Conservation (phyloP, 208 protist species). For the Leishmania tropica region DNA sequence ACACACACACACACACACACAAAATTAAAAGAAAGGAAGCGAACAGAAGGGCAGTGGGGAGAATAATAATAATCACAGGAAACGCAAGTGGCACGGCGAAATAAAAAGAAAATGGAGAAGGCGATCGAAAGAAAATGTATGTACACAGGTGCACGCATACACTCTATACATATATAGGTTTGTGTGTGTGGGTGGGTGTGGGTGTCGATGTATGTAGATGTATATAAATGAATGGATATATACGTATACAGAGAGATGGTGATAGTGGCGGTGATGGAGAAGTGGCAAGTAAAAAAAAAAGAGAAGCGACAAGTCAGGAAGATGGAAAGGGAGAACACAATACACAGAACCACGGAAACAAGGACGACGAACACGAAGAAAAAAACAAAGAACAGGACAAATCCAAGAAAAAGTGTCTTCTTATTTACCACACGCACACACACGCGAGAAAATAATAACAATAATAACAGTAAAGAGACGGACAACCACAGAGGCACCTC, state of each 20-base stretch:
- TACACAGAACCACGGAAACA: background rate
- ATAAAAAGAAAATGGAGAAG: background rate
- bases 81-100: background rate
- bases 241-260: background rate
- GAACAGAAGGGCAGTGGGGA: background rate
- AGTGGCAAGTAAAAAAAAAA: background rate
- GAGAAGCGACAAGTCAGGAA: background rate
- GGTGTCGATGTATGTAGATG: background rate
- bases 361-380: background rate
- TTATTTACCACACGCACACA: no score
- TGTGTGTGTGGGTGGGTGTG: background rate
- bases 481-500: background rate
- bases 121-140: conserved; percentile 2
- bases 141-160: background rate
- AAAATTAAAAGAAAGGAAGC: background rate
- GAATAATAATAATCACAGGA: background rate
- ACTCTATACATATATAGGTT: background rate
- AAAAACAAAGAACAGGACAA: background rate
- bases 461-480: background rate
- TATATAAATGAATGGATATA: background rate
- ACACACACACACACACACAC: no score
- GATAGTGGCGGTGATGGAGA: background rate
- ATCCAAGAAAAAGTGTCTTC: no score
- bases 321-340: background rate
- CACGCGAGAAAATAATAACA: no score